phyloP scores from a whole-genome alignment of 768 basidiomycete species.

The Hericium erinaceus region DNA sequence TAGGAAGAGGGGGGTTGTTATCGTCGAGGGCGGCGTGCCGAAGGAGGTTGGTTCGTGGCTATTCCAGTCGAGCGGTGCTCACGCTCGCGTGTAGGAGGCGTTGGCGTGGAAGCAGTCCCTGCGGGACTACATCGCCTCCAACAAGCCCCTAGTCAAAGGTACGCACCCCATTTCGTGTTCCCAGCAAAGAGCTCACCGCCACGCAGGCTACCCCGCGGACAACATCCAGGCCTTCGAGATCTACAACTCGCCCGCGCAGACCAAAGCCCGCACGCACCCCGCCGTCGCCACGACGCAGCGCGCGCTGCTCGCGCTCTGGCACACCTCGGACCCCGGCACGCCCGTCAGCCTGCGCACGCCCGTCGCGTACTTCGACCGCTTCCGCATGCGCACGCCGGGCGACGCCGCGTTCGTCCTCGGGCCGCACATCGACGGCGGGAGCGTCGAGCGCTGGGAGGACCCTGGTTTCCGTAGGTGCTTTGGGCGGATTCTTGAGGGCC shows the following conservation, averaged over 20 bases:
- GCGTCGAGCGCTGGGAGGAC: conserved; percentile 73
- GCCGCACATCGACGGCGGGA: conserved; percentile 54
- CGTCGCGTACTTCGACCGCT: conserved; percentile 69
- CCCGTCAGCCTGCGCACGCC: conserved; percentile 44
- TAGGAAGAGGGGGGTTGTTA: conserved; percentile 42
- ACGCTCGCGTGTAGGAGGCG: conserved; percentile 35
- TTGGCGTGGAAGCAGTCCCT: conserved; percentile 48
- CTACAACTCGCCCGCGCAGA: conserved; percentile 59
- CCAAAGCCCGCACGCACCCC: conserved; percentile 60
- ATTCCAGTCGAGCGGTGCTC: neutral
- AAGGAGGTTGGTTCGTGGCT: conserved; percentile 32
- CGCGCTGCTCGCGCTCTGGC: conserved; percentile 51
- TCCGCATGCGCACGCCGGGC: conserved; percentile 66
- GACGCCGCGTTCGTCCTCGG: conserved; percentile 59
- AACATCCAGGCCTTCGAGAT: conserved; percentile 69
- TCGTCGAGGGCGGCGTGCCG: conserved; percentile 49
- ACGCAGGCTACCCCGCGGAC: conserved; percentile 54
- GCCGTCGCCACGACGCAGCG: conserved; percentile 47
- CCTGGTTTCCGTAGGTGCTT: conserved; percentile 48
- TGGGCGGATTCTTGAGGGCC: conserved; percentile 46
- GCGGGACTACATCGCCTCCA: conserved; percentile 42
- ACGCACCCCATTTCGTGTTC: conserved; percentile 1
- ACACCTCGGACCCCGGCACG: conserved; percentile 33
- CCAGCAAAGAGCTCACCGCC: neutral
- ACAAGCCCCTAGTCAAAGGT: conserved; percentile 41